Evolutionary conservation across 2,329 filamentous ascomycete species (phyloP).

Genomic region (Lachnellula willkommii): DNA sequence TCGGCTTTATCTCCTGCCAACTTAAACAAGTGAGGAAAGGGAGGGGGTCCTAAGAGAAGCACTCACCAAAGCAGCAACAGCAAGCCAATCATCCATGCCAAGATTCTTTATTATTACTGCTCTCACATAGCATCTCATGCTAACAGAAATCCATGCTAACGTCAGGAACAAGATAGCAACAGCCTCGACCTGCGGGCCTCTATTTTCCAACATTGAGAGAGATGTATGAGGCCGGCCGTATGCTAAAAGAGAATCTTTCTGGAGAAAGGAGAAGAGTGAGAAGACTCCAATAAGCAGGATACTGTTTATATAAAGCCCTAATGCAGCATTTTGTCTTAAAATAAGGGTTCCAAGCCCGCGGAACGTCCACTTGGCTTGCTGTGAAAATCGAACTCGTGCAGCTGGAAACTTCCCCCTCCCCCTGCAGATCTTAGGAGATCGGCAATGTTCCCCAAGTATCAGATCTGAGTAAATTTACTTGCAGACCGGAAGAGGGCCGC

Average conservation of each 20-base stretch:
- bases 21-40: background rate
- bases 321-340: too few relatives aligned
- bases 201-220: slow-evolving; percentile 10
- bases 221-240: background rate
- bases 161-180: slow-evolving; percentile 30
- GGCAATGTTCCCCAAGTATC: too few relatives aligned
- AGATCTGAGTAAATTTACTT: too few relatives aligned
- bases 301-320: too few relatives aligned
- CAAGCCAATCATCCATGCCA: slow-evolving; percentile 44
- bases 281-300: too few relatives aligned
- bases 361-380: background rate
- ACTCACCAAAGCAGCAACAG: slow-evolving; percentile 42
- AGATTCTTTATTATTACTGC: slow-evolving; percentile 39
- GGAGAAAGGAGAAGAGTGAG: background rate
- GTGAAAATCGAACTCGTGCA: background rate
- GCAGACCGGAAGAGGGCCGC: too few relatives aligned
- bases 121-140: slow-evolving; percentile 43
- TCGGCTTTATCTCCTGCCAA: too few relatives aligned
- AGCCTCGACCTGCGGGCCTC: slow-evolving; percentile 16
- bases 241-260: background rate
- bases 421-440: too few relatives aligned
- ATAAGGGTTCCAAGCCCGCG: background rate
- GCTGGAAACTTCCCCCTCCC: too few relatives aligned
- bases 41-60: background rate
- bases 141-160: slow-evolving; percentile 35